Percentiles rank a stretch among this genome's conserved stretches.
Evolutionary conservation across 257 asterid genomes (phyloP).

Genomic region (Cordia subcordata): DNA sequence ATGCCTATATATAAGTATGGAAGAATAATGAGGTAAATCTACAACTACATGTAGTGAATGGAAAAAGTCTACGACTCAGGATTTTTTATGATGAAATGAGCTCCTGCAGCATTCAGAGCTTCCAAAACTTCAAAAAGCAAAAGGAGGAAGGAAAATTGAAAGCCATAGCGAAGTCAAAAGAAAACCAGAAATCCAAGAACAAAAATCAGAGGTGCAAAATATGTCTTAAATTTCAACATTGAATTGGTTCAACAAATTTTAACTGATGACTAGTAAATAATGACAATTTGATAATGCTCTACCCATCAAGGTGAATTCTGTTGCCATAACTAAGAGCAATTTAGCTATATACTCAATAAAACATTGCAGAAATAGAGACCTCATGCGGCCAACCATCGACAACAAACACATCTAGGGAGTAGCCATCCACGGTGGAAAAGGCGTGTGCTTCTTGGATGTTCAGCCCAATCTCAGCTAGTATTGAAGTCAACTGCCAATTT

Average conservation of each 20-base stretch:
- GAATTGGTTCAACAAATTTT: background rate
- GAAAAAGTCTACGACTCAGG: too few species aligned
- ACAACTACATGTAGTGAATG: too few species aligned
- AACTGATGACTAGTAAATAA: background rate
- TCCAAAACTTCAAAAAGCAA: too few species aligned
- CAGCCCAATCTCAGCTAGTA: conserved; percentile 87
- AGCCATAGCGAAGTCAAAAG: too few species aligned
- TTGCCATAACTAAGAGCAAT: background rate
- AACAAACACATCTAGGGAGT: conserved; percentile 91
- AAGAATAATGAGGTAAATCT: too few species aligned
- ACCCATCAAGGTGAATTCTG: background rate
- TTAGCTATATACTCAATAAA: background rate
- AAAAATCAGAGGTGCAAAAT: too few species aligned
- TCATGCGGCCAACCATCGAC: conserved; percentile 96
- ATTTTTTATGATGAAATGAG: too few species aligned
- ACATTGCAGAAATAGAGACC: conserved; percentile 39
- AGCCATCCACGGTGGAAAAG: conserved; percentile 93
- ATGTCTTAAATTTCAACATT: too few species aligned
- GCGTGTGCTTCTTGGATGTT: conserved; percentile 99
- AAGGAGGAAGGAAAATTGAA: too few species aligned
- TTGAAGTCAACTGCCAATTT: conserved; percentile 80
- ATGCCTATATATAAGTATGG: too few species aligned
- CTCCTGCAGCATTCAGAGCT: too few species aligned
- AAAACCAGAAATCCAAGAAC: too few species aligned
- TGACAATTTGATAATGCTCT: background rate